phyloP scores from a whole-genome alignment of 345 rosid genomes.

The Linum usitatissimum region DNA sequence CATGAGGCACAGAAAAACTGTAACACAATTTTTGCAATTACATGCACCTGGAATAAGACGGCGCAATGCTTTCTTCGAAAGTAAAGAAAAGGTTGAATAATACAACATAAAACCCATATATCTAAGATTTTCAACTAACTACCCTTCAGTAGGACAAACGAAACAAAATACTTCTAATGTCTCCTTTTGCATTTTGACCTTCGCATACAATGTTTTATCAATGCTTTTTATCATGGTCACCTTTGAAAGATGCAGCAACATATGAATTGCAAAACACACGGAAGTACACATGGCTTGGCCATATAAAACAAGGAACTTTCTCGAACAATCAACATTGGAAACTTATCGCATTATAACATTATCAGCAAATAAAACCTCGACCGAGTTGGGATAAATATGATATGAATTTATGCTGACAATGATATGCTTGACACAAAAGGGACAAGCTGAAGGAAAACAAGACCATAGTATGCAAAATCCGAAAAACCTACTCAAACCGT shows the following conservation, averaged over 20 bases:
- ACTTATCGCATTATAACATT: neutral
- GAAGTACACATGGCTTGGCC: neutral
- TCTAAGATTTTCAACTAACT: no score
- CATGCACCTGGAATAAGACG: neutral
- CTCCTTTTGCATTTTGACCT: no score
- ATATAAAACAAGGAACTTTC: neutral
- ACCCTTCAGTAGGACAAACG: no score
- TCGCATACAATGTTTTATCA: no score
- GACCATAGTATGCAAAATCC: neutral
- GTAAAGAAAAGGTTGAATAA: neutral
- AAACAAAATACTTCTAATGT: no score
- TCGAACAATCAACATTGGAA: neutral
- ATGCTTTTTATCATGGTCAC: no score
- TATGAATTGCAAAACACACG: neutral
- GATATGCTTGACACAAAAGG: no score
- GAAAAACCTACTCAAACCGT: slow-evolving; percentile 88
- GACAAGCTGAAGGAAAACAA: no score
- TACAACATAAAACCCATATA: neutral
- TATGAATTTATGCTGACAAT: no score
- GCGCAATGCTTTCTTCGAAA: neutral
- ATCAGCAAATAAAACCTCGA: neutral
- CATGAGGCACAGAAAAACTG: slow-evolving; percentile 15
- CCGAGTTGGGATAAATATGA: no score
- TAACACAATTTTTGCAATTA: neutral
- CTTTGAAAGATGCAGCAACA: neutral